Evolutionary conservation across 306 rosid genomes (phyloP).

Genomic region (Psophocarpus tetragonolobus): DNA sequence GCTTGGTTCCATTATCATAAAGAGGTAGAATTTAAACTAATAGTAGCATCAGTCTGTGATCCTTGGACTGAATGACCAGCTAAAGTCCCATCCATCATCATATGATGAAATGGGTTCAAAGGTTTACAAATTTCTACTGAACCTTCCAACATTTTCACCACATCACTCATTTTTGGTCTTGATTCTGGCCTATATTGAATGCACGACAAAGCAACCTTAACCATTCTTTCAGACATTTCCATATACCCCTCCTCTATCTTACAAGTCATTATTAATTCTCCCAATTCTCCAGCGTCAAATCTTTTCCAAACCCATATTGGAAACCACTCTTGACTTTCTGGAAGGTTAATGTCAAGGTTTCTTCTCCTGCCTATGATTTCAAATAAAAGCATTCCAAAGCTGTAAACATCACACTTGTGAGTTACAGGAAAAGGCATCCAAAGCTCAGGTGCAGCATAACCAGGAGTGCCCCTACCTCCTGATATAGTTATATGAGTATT

Average conservation of each 20-base stretch:
- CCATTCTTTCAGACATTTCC: conserved; percentile 36
- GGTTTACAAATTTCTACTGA: conserved; percentile 37
- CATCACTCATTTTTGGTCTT: conserved; percentile 44
- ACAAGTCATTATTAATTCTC: conserved; percentile 10
- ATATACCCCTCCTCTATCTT: conserved; percentile 37
- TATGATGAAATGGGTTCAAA: conserved; percentile 34
- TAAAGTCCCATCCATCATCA: conserved; percentile 3
- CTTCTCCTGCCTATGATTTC: conserved; percentile 41
- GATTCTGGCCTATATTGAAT: conserved; percentile 38
- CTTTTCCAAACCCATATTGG: conserved; percentile 44
- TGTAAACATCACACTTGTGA: too few relatives aligned
- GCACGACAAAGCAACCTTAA: conserved; percentile 43
- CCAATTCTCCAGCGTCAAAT: conserved; percentile 11
- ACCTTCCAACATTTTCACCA: conserved; percentile 55
- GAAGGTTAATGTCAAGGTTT: conserved; percentile 20
- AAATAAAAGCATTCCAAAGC: conserved; percentile 4
- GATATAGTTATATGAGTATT: too few relatives aligned
- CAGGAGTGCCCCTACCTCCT: too few relatives aligned
- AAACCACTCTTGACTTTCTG: conserved; percentile 39
- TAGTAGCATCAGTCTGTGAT: neutral
- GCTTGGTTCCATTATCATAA: neutral
- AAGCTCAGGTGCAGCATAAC: too few relatives aligned
- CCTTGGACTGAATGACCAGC: neutral
- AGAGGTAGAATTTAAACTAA: neutral
- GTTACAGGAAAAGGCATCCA: too few relatives aligned